These are phyloP conservation scores for Rhizodiscina lignyota DNA, from an alignment of 495 filamentous ascomycete genomes.

Conservation along the genomic window DNA sequence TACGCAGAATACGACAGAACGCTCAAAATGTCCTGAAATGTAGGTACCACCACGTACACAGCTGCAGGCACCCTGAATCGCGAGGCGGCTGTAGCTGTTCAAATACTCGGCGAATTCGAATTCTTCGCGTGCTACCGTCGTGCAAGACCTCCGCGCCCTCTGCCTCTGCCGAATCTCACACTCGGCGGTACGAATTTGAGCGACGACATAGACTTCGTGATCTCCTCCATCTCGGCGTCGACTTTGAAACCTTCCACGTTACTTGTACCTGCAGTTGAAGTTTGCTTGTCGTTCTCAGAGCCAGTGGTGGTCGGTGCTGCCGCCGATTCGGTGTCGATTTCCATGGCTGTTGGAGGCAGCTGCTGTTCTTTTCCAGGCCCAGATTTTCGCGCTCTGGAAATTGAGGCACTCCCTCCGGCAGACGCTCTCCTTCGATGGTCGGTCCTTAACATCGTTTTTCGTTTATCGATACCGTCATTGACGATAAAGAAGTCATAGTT, in stretches of 20 bases:
- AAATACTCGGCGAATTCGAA: too few relatives aligned
- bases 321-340: not conserved
- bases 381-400: not conserved
- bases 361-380: not conserved
- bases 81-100: too few relatives aligned
- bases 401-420: not conserved
- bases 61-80: too few relatives aligned
- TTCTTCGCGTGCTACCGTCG: too few relatives aligned
- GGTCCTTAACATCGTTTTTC: conserved; percentile 54
- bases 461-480: conserved; percentile 73
- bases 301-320: not conserved
- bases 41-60: too few relatives aligned
- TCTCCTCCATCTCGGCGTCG: conserved; percentile 50
- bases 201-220: conserved; percentile 67
- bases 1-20: too few relatives aligned
- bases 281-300: conserved; percentile 1
- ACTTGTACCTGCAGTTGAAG: not conserved
- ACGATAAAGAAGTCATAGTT: conserved; percentile 85
- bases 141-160: conserved; percentile 26
- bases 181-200: conserved; percentile 69
- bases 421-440: conserved; percentile 32
- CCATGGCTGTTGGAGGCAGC: not conserved
- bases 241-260: conserved; percentile 11
- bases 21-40: too few relatives aligned
- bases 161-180: conserved; percentile 51